Conservation (phyloP, 2,329 filamentous ascomycete genomes). For the Ascochyta koolunga region DNA sequence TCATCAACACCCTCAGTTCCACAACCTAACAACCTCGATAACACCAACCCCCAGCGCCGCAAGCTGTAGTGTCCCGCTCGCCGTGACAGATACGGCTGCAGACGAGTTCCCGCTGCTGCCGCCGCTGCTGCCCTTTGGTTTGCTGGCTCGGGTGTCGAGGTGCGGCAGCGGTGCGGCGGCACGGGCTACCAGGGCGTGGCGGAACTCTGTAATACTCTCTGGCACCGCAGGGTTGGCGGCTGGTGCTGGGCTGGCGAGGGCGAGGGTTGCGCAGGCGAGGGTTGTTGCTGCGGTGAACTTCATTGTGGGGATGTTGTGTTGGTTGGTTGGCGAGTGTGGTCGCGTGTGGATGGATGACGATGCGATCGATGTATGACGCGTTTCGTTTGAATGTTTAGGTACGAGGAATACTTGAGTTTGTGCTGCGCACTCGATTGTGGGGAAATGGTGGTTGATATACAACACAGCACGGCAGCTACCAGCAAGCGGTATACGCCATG, state of each 20-base stretch:
- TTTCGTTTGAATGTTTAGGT: not conserved
- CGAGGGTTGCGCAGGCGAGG: constrained; percentile 34
- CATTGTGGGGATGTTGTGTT: constrained; percentile 22
- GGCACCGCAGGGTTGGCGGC: constrained; percentile 15
- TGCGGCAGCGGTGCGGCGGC: constrained; percentile 17
- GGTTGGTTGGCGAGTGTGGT: too few species aligned
- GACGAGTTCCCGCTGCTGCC: constrained; percentile 14
- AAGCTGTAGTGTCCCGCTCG: constrained; percentile 32
- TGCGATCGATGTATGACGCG: not conserved
- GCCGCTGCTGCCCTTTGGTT: constrained; percentile 14
- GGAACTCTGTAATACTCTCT: constrained; percentile 15
- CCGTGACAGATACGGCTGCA: constrained; percentile 26
- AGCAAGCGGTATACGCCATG: constrained; percentile 4
- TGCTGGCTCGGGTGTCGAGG: constrained; percentile 29
- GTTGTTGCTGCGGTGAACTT: constrained; percentile 30
- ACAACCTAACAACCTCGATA: constrained; percentile 29
- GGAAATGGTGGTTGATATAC: not conserved
- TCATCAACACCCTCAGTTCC: constrained; percentile 19
- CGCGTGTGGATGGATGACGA: too few species aligned
- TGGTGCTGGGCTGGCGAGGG: constrained; percentile 37
- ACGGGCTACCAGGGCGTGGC: constrained; percentile 16
- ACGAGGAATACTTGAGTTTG: not conserved
- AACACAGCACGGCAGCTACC: not conserved
- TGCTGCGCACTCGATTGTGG: not conserved
- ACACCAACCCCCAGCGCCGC: constrained; percentile 36